Base-by-base conservation (phyloP, 169 alveolate genomes). In the Plasmodium falciparum region DNA sequence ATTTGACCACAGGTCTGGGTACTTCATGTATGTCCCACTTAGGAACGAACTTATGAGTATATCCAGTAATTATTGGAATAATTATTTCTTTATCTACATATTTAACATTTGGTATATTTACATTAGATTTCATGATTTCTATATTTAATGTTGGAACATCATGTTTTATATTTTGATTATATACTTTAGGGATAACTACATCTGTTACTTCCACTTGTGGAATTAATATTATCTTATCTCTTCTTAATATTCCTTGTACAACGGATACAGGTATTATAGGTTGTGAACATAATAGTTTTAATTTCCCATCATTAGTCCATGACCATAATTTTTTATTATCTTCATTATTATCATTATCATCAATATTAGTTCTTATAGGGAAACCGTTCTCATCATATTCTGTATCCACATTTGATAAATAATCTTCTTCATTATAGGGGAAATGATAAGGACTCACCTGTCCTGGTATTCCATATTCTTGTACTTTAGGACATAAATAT, bases 1-100 rank as follows among this genome's bases (percentile, higher is more conserved):
- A 95, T 86, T 95, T 95, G 54, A 95, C 96, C 22, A 95, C 95
- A 47, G 96, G 96, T 73, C 96, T 93, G 15, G 97, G 97, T 43
- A 95, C 97, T 66, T 95, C 97, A 50, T 96, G 92, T 56, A 95
- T 93, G 47, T 95, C 97, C 97, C 97, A 95, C 50, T 95, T 95
- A 29, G 97, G 96, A 13, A 95, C 95, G 71, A 94, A 95, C 76
- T 95, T 95, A 88, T 95, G 97, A 6, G 96, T 95, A 86, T 92
- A 95, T 61, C 97, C 97, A 0, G 96, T 95, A 50, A 95, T 95
- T 15, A 94, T 94, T 62, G 96, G 96, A 45, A 95, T 92, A 62
- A 94, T 91, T 39, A 95, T 96, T 73, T 94, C 97, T 58, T 91
- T 95, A 49, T 95, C 97, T 20, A 94, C 96, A 63, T 94, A 94